A percentile compares a stretch with the other conserved stretches of the same genome.
phyloP scores from a whole-genome alignment of 345 rosid species.

The Camelina hispida region DNA sequence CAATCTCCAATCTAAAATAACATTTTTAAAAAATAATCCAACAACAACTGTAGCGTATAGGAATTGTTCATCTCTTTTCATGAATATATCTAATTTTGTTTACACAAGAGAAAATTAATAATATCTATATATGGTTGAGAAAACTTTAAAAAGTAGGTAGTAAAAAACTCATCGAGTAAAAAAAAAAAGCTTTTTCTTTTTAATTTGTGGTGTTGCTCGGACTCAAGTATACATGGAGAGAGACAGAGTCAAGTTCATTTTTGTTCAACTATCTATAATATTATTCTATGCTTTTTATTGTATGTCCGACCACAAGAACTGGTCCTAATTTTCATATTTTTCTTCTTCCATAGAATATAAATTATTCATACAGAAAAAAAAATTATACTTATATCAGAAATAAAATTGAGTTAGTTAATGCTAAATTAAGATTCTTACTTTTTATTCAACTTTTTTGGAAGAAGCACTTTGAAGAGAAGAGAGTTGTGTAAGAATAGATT shows the following conservation, averaged over 20 bases:
- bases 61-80: slow-evolving; percentile 34
- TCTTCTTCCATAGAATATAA: slow-evolving; percentile 12
- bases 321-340: slow-evolving; percentile 34
- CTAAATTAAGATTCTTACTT: slow-evolving; percentile 38
- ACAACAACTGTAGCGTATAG: slow-evolving; percentile 37
- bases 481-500: slow-evolving; percentile 47
- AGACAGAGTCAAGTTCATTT: slow-evolving; percentile 1
- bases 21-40: background rate
- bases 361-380: background rate
- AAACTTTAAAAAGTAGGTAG: slow-evolving; percentile 3
- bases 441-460: background rate
- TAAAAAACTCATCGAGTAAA: background rate
- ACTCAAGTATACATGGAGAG: slow-evolving; percentile 16
- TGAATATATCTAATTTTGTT: background rate
- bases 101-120: background rate
- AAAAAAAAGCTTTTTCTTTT: background rate
- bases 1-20: slow-evolving; percentile 20
- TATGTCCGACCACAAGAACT: slow-evolving; percentile 38
- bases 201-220: slow-evolving; percentile 20
- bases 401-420: slow-evolving; percentile 22
- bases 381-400: background rate
- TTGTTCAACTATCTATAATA: slow-evolving; percentile 19
- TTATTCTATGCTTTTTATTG: slow-evolving; percentile 36
- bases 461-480: slow-evolving; percentile 22
- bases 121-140: slow-evolving; percentile 3